A percentile compares a stretch with the other conserved stretches of the same genome.
These are phyloP conservation scores for Starmerella floris DNA, from an alignment of 805 yeast species.

Conservation along the genomic window DNA sequence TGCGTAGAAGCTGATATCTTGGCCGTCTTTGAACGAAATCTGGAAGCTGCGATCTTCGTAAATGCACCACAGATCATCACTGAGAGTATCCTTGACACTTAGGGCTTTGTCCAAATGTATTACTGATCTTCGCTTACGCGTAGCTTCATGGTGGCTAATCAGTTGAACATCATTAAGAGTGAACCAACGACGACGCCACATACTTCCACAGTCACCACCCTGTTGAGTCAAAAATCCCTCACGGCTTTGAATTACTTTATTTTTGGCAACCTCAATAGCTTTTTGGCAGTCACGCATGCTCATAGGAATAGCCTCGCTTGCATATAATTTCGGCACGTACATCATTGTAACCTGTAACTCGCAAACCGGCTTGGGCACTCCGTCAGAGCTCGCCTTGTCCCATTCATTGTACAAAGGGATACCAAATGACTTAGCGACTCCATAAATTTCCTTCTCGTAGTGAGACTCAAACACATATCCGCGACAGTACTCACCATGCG, in stretches of 20 bases:
- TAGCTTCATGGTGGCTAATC: constrained; percentile 61
- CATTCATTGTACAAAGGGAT: constrained; percentile 71
- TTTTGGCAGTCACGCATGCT: constrained; percentile 36
- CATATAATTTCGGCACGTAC: constrained; percentile 44
- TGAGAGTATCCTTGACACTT: constrained; percentile 34
- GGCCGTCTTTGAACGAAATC: constrained; percentile 64
- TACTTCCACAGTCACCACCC: constrained; percentile 74
- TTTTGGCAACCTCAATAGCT: constrained; percentile 24
- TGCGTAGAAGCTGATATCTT: constrained; percentile 73
- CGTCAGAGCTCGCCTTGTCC: constrained; percentile 37
- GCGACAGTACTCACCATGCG: constrained; percentile 82
- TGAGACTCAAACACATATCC: constrained; percentile 52
- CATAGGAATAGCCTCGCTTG: constrained; percentile 41
- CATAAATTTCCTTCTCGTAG: constrained; percentile 43
- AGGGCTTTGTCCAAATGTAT: constrained; percentile 61
- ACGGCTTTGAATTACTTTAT: constrained; percentile 28
- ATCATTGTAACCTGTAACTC: constrained; percentile 53
- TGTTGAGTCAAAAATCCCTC: constrained; percentile 75
- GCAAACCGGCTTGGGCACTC: constrained; percentile 50
- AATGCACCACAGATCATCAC: constrained; percentile 39
- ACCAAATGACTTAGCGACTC: constrained; percentile 38
- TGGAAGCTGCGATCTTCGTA: constrained; percentile 73
- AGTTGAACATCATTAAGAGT: constrained; percentile 55
- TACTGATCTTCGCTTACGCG: constrained; percentile 57
- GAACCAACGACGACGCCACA: constrained; percentile 66